Evolutionary conservation across 2,329 filamentous ascomycete species (phyloP).

Genomic region (Colletotrichum sp.): DNA sequence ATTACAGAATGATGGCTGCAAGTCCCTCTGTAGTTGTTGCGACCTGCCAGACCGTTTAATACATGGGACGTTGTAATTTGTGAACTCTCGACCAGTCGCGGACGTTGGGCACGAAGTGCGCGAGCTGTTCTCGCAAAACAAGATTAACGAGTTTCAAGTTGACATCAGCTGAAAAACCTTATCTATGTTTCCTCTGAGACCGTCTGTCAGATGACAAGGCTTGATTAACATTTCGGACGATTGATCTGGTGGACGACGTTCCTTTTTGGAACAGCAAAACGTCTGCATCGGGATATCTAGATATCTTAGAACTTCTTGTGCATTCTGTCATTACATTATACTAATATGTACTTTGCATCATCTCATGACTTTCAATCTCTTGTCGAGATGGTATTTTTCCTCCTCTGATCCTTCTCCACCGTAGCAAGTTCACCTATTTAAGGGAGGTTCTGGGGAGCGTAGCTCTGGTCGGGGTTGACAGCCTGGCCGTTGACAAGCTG

Average conservation of each 20-base stretch:
- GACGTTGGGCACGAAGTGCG: not conserved
- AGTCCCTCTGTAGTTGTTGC: not conserved
- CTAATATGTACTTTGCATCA: not conserved
- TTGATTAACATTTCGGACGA: not conserved
- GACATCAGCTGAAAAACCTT: not conserved
- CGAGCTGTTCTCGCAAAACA: not conserved
- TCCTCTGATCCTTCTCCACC: not conserved
- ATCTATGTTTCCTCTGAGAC: not conserved
- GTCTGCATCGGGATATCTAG: not conserved
- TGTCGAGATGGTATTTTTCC: not conserved
- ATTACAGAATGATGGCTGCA: not conserved
- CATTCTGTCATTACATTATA: not conserved
- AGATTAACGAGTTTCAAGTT: not conserved
- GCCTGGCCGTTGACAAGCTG: conserved; percentile 48
- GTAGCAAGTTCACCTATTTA: not conserved
- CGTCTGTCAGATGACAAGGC: not conserved
- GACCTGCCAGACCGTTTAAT: not conserved
- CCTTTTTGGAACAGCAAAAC: not conserved
- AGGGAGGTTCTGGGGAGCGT: conserved; percentile 34
- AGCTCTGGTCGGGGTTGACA: conserved; percentile 55
- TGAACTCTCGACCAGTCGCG: not conserved
- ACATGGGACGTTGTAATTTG: not conserved
- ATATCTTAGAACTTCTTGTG: not conserved
- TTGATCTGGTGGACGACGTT: not conserved
- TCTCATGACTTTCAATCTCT: not conserved